Evolutionary conservation across 495 filamentous ascomycete genomes (phyloP), one percentile per base, ranked within the genome.

Genomic region (Penicillium maclennaniae): DNA sequence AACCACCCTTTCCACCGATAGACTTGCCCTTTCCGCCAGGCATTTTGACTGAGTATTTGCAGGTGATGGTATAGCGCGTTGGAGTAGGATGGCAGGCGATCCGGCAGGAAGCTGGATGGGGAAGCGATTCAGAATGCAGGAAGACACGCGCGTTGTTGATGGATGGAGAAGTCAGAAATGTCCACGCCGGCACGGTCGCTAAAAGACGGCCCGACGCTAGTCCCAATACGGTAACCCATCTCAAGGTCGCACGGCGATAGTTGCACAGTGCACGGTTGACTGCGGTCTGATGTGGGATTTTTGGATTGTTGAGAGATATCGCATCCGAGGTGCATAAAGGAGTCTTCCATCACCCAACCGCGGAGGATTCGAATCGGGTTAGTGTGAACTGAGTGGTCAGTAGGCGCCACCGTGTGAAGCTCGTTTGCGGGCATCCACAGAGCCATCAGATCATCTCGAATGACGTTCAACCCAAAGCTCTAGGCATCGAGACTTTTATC

Each of bases 1-100:
- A 87, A 65, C 89, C 88, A 51, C 87, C 93, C 86, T 98, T 97
- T 65, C 95, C 93, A 62, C 90, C 89, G 56, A 91, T 87, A 53
- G 88, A 92, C 79, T 95, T 95, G 77, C 90, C 90, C 79, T 95
- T 95, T 77, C 90, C 90, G 58, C 90, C 90, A 70, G 90, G 78
- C 84, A 87, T 87, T 69, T 71, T 74, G 67, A 65, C 65, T 54
- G 54, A 67, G 50, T 61, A 56, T 54, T 72, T 68, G 68, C 63
- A 59, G 53, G 46, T 55, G 59, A 43, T 38, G 23, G 52, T 46
- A 49, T 51, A 50, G 62, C 61, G 68, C 65, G 66, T 61, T 50
- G 53, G 54, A 55, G 15, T 36, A 31, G 39, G 39, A 21, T 60
- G 47, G 51, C 50, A 61, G 47, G 52, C 38, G 60, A 65, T 64